These are phyloP conservation scores for Hypomyces rosellus DNA, from an alignment of 2,329 filamentous ascomycete genomes.

Conservation along the genomic window DNA sequence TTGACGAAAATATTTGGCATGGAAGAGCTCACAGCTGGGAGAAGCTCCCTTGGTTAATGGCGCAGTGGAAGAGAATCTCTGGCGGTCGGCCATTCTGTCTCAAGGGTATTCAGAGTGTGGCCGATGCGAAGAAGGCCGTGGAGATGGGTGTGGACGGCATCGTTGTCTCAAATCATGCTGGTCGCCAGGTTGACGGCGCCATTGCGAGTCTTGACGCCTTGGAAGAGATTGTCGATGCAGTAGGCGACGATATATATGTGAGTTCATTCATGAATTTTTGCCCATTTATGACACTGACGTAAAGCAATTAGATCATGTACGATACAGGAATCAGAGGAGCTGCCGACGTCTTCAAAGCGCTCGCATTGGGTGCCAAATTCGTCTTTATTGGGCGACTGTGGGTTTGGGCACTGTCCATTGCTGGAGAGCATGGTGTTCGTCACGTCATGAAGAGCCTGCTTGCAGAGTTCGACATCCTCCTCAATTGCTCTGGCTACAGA, in stretches of 20 bases:
- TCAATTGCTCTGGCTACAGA: conserved; percentile 5
- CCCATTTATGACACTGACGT: background rate
- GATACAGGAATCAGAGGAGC: conserved; percentile 49
- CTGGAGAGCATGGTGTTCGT: conserved; percentile 6
- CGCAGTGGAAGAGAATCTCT: conserved; percentile 52
- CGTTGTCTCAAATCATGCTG: conserved; percentile 56
- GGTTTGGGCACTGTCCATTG: conserved; percentile 28
- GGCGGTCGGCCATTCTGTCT: conserved; percentile 53
- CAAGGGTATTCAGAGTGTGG: conserved; percentile 57
- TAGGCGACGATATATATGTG: conserved; percentile 12
- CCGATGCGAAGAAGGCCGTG: conserved; percentile 50
- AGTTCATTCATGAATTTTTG: background rate
- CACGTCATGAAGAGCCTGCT: conserved; percentile 7
- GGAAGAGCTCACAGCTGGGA: conserved; percentile 57
- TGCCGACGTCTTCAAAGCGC: conserved; percentile 53
- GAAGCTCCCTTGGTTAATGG: conserved; percentile 54
- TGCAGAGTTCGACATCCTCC: conserved; percentile 10
- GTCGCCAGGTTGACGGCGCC: conserved; percentile 40
- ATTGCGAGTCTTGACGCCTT: conserved; percentile 46
- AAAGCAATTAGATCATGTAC: conserved; percentile 27
- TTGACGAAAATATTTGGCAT: conserved; percentile 54
- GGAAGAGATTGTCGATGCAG: conserved; percentile 39
- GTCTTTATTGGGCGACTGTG: conserved; percentile 55
- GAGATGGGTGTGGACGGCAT: conserved; percentile 41
- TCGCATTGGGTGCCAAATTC: conserved; percentile 51